Conservation (phyloP, 2,329 filamentous ascomycete species). For the Scleromitrula shiraiana region DNA sequence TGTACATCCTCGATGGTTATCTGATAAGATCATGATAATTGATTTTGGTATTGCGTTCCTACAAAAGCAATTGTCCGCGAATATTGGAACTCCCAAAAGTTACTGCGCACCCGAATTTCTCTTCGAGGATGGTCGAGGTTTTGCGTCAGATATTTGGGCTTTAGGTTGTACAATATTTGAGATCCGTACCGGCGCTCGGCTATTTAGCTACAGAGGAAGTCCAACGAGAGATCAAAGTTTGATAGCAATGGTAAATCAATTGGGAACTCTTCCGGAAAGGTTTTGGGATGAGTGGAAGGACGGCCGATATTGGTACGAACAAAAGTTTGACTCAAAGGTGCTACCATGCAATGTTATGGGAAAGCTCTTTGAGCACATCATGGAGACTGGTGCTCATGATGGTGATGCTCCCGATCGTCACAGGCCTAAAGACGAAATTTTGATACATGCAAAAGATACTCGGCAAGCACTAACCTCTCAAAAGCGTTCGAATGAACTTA, state of each 20-base stretch:
- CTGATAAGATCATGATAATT: conserved; percentile 17
- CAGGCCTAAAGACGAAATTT: neutral
- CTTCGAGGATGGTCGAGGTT: conserved; percentile 9
- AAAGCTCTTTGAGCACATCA: conserved; percentile 11
- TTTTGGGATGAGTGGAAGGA: conserved; percentile 16
- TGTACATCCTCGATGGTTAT: conserved; percentile 15
- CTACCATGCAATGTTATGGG: conserved; percentile 5
- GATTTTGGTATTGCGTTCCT: conserved; percentile 18
- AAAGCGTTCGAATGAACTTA: conserved; percentile 1
- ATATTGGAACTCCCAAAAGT: conserved; percentile 14
- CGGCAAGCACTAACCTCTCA: neutral
- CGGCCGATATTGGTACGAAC: conserved; percentile 13
- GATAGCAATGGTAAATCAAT: conserved; percentile 10
- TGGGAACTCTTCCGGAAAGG: conserved; percentile 12
- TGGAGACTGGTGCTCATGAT: conserved; percentile 16
- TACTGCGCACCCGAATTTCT: conserved; percentile 18
- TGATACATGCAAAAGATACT: neutral
- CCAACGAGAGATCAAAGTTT: conserved; percentile 14
- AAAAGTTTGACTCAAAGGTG: neutral
- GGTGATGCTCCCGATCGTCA: conserved; percentile 4
- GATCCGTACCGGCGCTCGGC: conserved; percentile 13
- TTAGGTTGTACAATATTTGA: conserved; percentile 17
- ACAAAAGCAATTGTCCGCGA: neutral
- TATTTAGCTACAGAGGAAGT: conserved; percentile 12
- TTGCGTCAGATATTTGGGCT: conserved; percentile 18